Percentiles rank a stretch among this genome's conserved stretches.
Conservation (phyloP, 2,329 filamentous ascomycete species). For the Colletotrichum endophyticum region DNA sequence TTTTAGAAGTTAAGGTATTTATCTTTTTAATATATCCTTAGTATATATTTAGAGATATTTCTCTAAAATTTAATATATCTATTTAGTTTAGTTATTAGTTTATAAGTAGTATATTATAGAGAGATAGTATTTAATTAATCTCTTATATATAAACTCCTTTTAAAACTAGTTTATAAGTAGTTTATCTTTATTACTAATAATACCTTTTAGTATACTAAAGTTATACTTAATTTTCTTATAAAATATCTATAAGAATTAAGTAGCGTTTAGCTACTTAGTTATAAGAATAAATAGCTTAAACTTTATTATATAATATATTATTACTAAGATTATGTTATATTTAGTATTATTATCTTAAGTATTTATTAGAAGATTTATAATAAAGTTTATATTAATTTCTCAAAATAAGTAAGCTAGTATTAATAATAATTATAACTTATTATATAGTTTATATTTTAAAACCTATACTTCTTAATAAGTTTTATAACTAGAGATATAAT, state of each 20-base stretch:
- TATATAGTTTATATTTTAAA: background rate
- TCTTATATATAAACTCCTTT: background rate
- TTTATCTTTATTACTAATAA: background rate
- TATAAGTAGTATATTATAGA: background rate
- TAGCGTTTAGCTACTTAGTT: background rate
- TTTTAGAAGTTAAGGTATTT: background rate
- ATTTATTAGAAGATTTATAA: background rate
- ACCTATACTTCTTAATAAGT: background rate
- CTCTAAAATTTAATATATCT: background rate
- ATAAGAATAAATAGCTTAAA: background rate
- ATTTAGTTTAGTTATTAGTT: background rate
- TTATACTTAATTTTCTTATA: background rate
- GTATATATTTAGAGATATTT: background rate
- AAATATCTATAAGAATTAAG: background rate
- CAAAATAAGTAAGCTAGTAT: fast-evolving
- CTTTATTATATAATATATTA: background rate
- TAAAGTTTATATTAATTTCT: background rate
- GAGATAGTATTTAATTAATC: background rate
- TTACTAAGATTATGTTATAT: background rate
- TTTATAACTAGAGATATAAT: background rate
- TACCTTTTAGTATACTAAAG: background rate
- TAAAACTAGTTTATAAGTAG: background rate
- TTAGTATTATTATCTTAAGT: background rate
- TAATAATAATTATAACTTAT: background rate
- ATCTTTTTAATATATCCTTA: background rate